These are phyloP conservation scores for Haematococcus sp. DNA, from an alignment of 139 green algal species.

Conservation along the genomic window DNA sequence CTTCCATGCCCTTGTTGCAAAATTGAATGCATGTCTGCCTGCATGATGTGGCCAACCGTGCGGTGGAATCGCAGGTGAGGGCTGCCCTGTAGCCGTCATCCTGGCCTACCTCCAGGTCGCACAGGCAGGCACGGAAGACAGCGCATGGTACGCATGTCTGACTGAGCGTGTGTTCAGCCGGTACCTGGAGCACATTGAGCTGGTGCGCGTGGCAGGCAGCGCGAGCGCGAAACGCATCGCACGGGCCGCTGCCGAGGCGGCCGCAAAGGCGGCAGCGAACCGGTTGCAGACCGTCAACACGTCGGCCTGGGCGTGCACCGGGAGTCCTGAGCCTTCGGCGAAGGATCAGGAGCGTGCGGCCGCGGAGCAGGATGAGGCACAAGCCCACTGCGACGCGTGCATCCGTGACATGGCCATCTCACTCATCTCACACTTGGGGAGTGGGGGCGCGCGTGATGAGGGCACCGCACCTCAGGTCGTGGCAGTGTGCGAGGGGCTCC, in stretches of 20 bases:
- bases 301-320: no score
- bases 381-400: constrained; percentile 10
- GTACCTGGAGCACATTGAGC: constrained; percentile 14
- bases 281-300: no score
- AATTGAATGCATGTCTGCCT: no score
- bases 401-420: constrained; percentile 28
- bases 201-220: not conserved
- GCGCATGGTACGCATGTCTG: constrained; percentile 19
- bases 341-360: no score
- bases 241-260: not conserved
- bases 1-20: no score
- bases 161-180: constrained; percentile 16
- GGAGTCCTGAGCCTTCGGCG: no score
- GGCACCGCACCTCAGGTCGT: constrained; percentile 14
- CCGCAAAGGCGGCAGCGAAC: not conserved
- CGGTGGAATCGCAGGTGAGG: constrained; percentile 3
- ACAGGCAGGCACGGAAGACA: constrained; percentile 9
- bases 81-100: constrained; percentile 18
- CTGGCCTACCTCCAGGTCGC: constrained; percentile 29
- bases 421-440: constrained; percentile 30
- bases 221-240: not conserved
- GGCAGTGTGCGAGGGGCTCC: constrained; percentile 17
- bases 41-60: no score
- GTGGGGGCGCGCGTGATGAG: constrained; percentile 11
- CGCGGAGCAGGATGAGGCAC: no score